phyloP scores from a whole-genome alignment of 192 early-diverging fungal genomes.

The Podila horticola region DNA sequence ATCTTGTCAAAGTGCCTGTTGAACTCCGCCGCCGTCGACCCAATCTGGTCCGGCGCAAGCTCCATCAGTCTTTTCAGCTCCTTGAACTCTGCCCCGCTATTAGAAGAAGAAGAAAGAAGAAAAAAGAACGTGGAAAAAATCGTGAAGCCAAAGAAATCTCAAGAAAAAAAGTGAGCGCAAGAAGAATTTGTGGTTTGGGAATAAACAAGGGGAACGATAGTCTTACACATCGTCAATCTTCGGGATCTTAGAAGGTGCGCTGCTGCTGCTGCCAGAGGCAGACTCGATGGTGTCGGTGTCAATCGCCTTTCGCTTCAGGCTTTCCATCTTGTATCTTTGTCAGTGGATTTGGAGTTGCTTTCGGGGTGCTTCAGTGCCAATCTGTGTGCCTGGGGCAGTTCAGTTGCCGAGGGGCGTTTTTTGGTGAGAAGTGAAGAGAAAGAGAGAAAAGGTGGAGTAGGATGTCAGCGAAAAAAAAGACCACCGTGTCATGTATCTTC shows the following conservation, averaged over 20 bases:
- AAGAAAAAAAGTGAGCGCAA: constrained; percentile 13
- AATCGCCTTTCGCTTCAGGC: constrained; percentile 19
- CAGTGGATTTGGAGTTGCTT: constrained; percentile 18
- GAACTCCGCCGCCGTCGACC: constrained; percentile 18
- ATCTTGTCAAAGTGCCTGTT: constrained; percentile 28
- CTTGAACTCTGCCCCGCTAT: constrained; percentile 22
- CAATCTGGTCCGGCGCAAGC: constrained; percentile 23
- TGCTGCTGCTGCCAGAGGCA: constrained; percentile 13
- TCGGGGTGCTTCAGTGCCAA: constrained; percentile 16
- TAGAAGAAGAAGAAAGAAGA: constrained; percentile 9
- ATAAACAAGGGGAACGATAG: constrained; percentile 19
- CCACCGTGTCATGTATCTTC: constrained; percentile 7
- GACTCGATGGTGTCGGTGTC: constrained; percentile 14
- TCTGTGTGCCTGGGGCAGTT: constrained; percentile 13
- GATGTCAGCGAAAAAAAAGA: neutral
- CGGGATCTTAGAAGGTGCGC: constrained; percentile 15
- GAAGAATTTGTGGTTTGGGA: constrained; percentile 20
- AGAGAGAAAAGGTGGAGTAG: constrained; percentile 9
- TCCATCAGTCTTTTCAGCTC: constrained; percentile 26
- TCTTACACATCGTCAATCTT: constrained; percentile 25
- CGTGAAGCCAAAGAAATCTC: constrained; percentile 8
- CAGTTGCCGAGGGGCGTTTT: constrained; percentile 6
- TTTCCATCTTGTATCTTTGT: constrained; percentile 22
- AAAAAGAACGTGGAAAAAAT: neutral
- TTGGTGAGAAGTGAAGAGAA: constrained; percentile 14